Conservation (phyloP, 2,329 filamentous ascomycete genomes). For the Lasiodiplodia citricola region DNA sequence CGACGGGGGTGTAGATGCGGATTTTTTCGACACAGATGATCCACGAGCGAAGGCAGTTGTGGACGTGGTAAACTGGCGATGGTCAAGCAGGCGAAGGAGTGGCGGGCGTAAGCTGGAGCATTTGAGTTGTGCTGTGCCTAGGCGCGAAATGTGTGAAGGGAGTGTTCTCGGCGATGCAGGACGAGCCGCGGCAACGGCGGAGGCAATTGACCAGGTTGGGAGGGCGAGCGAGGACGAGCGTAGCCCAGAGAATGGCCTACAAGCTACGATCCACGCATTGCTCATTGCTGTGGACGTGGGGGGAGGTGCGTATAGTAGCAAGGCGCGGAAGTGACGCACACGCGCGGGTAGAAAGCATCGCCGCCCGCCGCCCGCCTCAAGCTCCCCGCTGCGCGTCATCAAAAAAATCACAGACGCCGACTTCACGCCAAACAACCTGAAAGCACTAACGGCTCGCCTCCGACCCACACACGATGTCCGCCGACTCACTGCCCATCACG, state of each 20-base stretch:
- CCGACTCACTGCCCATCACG: slow-evolving; percentile 65
- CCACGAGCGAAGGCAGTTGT: background rate
- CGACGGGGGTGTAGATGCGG: background rate
- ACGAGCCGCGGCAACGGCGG: background rate
- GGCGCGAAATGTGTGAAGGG: slow-evolving; percentile 8
- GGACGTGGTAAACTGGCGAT: slow-evolving; percentile 12
- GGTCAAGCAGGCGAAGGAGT: slow-evolving; percentile 8
- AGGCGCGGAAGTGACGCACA: slow-evolving; percentile 18
- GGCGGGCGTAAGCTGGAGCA: slow-evolving; percentile 34
- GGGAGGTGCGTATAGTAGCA: background rate
- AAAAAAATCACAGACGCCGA: background rate
- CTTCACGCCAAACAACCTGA: background rate
- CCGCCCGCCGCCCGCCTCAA: background rate
- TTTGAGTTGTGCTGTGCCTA: slow-evolving; percentile 28
- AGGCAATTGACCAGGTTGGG: slow-evolving; percentile 33
- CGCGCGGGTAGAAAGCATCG: slow-evolving; percentile 9
- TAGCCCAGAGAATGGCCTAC: slow-evolving; percentile 27
- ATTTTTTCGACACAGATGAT: background rate
- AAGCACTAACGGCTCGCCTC: background rate
- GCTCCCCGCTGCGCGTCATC: slow-evolving; percentile 19
- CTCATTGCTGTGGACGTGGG: slow-evolving; percentile 32
- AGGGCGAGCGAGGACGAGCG: slow-evolving; percentile 29
- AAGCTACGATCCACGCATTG: slow-evolving; percentile 38
- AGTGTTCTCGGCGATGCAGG: background rate
- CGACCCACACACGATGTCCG: slow-evolving; percentile 58